A percentile compares a stretch with the other conserved stretches of the same genome.
Evolutionary conservation across 768 basidiomycete species (phyloP).

Genomic region (Tephrocybe sp.): DNA sequence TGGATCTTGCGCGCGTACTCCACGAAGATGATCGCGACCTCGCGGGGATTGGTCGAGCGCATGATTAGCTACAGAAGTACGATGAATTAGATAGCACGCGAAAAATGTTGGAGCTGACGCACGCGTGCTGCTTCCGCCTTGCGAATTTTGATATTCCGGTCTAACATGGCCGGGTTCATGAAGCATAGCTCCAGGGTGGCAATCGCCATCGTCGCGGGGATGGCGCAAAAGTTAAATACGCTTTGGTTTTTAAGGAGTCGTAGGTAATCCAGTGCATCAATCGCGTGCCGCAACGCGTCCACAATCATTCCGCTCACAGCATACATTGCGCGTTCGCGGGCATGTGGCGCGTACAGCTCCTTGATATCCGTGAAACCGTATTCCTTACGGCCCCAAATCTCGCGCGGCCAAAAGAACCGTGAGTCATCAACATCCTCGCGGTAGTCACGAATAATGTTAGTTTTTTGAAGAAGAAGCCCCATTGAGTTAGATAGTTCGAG

Average conservation of each 20-base stretch:
- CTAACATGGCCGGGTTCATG: conserved; percentile 88
- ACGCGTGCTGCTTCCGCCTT: conserved; percentile 84
- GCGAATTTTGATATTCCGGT: conserved; percentile 91
- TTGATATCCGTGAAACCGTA: conserved; percentile 74
- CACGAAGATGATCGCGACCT: conserved; percentile 88
- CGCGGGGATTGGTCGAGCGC: conserved; percentile 87
- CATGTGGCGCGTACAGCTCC: conserved; percentile 61
- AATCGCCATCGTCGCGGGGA: conserved; percentile 94
- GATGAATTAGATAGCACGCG: not conserved
- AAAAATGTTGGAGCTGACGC: conserved; percentile 43
- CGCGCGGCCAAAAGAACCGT: conserved; percentile 92
- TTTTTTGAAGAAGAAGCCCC: conserved; percentile 96
- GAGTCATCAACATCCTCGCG: conserved; percentile 85
- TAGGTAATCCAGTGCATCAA: conserved; percentile 89
- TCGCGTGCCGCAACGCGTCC: conserved; percentile 82
- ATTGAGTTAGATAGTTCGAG: conserved; percentile 90
- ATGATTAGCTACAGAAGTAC: conserved; percentile 71
- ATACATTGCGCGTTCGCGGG: conserved; percentile 69
- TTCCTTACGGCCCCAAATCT: conserved; percentile 73
- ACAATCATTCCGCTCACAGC: conserved; percentile 88
- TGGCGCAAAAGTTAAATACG: conserved; percentile 94
- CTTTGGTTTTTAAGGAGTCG: conserved; percentile 84
- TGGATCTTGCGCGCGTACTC: conserved; percentile 83
- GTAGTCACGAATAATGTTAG: conserved; percentile 96
- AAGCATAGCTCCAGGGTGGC: conserved; percentile 91